Evolutionary conservation across 495 filamentous ascomycete species (phyloP).

Genomic region (Penicillium longicatenatum): DNA sequence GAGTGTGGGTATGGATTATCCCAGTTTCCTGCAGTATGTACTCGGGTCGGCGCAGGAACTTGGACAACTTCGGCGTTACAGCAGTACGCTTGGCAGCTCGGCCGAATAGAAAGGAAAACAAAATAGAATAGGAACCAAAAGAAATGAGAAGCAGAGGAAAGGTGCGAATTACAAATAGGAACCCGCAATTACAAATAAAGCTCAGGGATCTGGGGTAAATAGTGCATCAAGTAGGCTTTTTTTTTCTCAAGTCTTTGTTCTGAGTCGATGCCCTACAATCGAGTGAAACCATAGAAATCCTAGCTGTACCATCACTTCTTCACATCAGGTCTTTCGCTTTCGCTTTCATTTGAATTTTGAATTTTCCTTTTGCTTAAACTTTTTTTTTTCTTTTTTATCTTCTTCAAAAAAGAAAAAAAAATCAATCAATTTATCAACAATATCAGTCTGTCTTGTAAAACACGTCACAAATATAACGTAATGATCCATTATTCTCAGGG

Average conservation of each 20-base stretch:
- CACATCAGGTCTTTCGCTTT: not conserved
- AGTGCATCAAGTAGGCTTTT: constrained; percentile 1
- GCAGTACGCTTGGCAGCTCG: constrained; percentile 3
- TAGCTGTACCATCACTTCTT: constrained; percentile 3
- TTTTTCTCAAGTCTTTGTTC: constrained; percentile 2
- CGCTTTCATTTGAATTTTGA: too few species aligned
- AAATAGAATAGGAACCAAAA: not conserved
- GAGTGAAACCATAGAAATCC: not conserved
- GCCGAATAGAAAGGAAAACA: not conserved
- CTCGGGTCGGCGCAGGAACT: constrained; percentile 14
- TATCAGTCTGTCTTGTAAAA: not conserved
- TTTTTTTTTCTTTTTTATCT: too few species aligned
- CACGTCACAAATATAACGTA: not conserved
- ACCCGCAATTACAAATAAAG: not conserved
- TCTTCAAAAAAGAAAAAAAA: not conserved
- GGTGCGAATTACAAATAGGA: not conserved
- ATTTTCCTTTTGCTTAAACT: too few species aligned
- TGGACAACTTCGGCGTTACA: constrained; percentile 13
- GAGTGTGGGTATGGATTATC: constrained; percentile 23
- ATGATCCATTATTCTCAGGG: not conserved
- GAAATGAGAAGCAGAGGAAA: not conserved
- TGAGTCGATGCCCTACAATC: constrained; percentile 1
- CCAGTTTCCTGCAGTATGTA: constrained; percentile 17
- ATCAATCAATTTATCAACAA: not conserved
- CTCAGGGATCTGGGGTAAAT: not conserved